Conservation (phyloP, 2,329 filamentous ascomycete species). For the Clarireedia homoeocarpa region DNA sequence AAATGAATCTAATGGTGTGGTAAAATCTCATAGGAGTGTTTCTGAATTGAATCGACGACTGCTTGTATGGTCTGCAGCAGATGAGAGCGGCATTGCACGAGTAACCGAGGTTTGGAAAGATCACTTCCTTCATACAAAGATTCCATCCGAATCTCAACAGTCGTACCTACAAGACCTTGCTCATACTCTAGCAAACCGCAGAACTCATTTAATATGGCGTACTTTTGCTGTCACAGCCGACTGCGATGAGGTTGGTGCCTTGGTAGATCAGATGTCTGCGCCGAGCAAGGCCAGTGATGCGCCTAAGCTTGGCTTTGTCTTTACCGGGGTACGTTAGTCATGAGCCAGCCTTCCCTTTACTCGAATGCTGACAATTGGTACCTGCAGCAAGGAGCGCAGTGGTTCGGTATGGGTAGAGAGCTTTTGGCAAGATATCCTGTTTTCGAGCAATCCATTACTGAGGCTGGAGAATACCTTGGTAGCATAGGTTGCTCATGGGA, state of each 20-base stretch:
- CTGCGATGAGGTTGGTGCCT: not conserved
- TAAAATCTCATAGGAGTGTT: too few species aligned
- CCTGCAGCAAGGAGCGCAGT: slow-evolving; percentile 15
- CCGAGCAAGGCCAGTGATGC: not conserved
- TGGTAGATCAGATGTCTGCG: not conserved
- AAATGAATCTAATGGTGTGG: too few species aligned
- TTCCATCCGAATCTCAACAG: not conserved
- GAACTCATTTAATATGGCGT: slow-evolving; percentile 6
- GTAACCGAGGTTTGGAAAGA: not conserved
- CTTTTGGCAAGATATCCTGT: slow-evolving; percentile 5
- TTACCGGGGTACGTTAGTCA: slow-evolving; percentile 7
- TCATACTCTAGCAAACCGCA: slow-evolving; percentile 7
- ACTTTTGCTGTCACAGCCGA: not conserved
- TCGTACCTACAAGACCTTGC: not conserved
- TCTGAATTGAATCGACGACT: too few species aligned
- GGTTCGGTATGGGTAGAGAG: slow-evolving; percentile 11
- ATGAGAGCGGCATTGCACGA: not conserved
- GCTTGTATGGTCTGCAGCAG: not conserved
- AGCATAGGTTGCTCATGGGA: slow-evolving; percentile 2
- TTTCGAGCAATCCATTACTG: not conserved
- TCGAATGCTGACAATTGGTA: not conserved
- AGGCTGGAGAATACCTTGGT: not conserved
- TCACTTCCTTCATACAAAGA: not conserved
- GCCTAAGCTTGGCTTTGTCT: slow-evolving; percentile 5
- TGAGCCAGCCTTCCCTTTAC: not conserved